A percentile compares a stretch with the other conserved stretches of the same genome.
Conservation (phyloP, 2,329 filamentous ascomycete species). For the Calonectria multiphialidica region DNA sequence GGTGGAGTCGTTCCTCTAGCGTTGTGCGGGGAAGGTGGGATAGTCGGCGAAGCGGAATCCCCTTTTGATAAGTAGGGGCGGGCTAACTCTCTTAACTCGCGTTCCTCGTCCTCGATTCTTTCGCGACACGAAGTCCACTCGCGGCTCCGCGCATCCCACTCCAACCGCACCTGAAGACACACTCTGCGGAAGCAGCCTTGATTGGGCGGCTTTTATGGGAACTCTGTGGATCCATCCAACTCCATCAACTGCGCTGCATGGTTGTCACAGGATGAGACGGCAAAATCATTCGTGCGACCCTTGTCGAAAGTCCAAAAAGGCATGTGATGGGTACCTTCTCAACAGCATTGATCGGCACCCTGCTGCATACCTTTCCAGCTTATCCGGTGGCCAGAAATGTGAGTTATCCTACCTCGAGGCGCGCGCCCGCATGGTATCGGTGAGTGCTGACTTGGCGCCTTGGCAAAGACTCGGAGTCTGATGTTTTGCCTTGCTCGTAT, state of each 20-base stretch:
- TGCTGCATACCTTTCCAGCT: conserved; percentile 2
- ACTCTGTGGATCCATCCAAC: not conserved
- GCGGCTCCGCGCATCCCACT: conserved; percentile 19
- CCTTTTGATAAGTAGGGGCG: conserved; percentile 19
- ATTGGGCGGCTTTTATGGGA: conserved; percentile 9
- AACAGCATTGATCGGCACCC: conserved; percentile 20
- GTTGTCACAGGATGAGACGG: conserved; percentile 26
- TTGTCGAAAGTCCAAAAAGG: conserved; percentile 41
- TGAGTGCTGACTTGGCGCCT: not conserved
- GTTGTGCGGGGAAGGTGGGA: conserved; percentile 24
- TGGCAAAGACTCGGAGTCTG: conserved; percentile 3
- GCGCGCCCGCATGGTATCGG: not conserved
- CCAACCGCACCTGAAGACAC: not conserved
- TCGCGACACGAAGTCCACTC: conserved; percentile 3
- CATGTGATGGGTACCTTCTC: conserved; percentile 41
- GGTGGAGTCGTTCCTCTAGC: conserved; percentile 27
- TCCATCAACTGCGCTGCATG: conserved; percentile 14
- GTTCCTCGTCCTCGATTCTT: conserved; percentile 2
- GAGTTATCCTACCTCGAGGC: not conserved
- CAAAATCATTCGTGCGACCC: conserved; percentile 43
- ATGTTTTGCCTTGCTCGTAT: conserved; percentile 43
- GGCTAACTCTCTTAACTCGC: conserved; percentile 13
- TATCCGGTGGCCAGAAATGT: conserved; percentile 4
- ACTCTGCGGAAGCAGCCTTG: conserved; percentile 1
- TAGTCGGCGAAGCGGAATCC: conserved; percentile 25